Percentiles rank a stretch among this genome's conserved stretches.
Conservation (phyloP, 129 eudicot genomes). For the Escallonia herrerae region DNA sequence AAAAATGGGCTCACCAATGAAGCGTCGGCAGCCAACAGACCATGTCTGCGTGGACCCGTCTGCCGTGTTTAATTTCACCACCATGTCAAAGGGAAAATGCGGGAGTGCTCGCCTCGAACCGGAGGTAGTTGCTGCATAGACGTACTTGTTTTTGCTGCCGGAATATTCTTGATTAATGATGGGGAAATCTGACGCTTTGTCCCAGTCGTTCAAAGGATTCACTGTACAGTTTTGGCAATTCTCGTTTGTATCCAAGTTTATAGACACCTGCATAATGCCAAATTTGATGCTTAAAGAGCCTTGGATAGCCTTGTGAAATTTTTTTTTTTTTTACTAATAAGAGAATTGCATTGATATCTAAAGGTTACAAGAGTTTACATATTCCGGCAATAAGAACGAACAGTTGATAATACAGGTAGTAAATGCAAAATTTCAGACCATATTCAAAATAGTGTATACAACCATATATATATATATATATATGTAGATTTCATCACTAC, state of each 20-base stretch:
- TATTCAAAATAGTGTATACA: too few species aligned
- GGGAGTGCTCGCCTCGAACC: slow-evolving; percentile 60
- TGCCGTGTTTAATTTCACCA: slow-evolving; percentile 50
- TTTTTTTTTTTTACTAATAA: too few species aligned
- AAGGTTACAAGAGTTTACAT: too few species aligned
- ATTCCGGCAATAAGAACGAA: too few species aligned
- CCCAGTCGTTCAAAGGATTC: slow-evolving; percentile 47
- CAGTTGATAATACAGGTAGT: too few species aligned
- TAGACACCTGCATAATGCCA: slow-evolving; percentile 39
- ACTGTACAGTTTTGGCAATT: slow-evolving; percentile 41
- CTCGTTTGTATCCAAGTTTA: slow-evolving; percentile 39
- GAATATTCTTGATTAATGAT: slow-evolving; percentile 50
- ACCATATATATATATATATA: too few species aligned
- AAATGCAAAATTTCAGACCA: too few species aligned
- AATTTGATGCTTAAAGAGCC: background rate
- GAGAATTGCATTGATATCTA: too few species aligned
- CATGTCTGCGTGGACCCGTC: slow-evolving; percentile 39
- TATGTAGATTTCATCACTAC: too few species aligned
- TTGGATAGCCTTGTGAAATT: too few species aligned
- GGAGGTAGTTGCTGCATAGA: slow-evolving; percentile 71
- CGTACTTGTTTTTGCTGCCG: slow-evolving; percentile 47
- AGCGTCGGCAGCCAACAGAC: slow-evolving; percentile 57
- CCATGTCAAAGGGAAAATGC: slow-evolving; percentile 81
- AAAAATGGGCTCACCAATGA: slow-evolving; percentile 88
- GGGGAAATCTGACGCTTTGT: slow-evolving; percentile 67